A percentile compares a stretch with the other conserved stretches of the same genome.
Conservation (phyloP, 2,329 filamentous ascomycete species). For the Emmonsia crescens region DNA sequence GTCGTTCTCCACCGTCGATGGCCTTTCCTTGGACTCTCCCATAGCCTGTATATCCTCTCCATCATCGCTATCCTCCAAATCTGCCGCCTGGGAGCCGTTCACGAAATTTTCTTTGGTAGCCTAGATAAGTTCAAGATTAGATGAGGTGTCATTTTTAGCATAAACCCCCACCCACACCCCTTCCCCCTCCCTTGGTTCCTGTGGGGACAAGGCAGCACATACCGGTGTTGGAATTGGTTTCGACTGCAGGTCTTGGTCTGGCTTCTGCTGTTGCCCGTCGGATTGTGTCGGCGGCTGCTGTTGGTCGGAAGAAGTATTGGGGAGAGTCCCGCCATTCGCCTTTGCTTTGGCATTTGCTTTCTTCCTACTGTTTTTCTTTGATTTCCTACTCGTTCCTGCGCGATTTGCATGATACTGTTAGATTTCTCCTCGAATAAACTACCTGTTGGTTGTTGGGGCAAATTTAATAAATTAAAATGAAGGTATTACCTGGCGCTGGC, state of each 20-base stretch:
- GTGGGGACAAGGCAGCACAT: not conserved
- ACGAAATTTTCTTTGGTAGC: not conserved
- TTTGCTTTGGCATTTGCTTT: conserved; percentile 39
- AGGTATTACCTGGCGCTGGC: conserved; percentile 14
- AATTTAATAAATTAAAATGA: not conserved
- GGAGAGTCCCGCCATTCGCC: conserved; percentile 27
- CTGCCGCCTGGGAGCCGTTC: conserved; percentile 1
- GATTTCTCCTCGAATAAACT: not conserved
- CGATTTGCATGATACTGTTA: conserved; percentile 13
- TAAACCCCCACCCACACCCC: no score
- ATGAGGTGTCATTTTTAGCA: not conserved
- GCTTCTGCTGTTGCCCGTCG: conserved; percentile 20
- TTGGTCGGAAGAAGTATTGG: conserved; percentile 3
- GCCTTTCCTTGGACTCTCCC: conserved; percentile 15
- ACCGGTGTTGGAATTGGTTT: not conserved
- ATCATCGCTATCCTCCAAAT: conserved; percentile 26
- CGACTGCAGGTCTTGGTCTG: conserved; percentile 7
- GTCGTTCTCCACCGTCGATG: conserved; percentile 32
- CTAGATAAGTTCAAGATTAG: conserved; percentile 5
- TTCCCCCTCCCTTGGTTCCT: not conserved
- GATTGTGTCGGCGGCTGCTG: not conserved
- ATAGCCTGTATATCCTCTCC: conserved; percentile 25
- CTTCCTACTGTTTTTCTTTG: conserved; percentile 50
- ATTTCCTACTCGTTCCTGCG: conserved; percentile 34
- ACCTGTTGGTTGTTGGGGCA: conserved; percentile 1